A percentile compares a stretch with the other conserved stretches of the same genome.
phyloP scores from a whole-genome alignment of 2,329 filamentous ascomycete species.

The Sporothrix inflata region DNA sequence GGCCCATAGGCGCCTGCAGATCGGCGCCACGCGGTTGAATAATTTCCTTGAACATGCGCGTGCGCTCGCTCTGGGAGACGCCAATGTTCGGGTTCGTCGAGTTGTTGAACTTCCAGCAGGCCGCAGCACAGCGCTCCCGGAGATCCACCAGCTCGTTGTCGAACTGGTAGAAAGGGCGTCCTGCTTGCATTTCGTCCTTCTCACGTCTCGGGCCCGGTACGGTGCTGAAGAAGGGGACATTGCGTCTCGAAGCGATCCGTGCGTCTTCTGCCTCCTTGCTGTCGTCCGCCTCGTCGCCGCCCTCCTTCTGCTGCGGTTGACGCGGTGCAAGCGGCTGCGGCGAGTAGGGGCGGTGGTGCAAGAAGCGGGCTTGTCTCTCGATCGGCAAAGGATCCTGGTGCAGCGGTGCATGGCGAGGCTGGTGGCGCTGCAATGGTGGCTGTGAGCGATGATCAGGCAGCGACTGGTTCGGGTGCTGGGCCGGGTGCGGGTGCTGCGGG shows the following conservation, averaged over 20 bases:
- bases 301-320: neutral
- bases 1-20: conserved; percentile 60
- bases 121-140: conserved; percentile 79
- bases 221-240: conserved; percentile 56
- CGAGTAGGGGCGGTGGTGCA: conserved; percentile 22
- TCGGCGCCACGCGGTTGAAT: conserved; percentile 62
- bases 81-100: conserved; percentile 74
- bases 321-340: neutral
- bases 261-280: conserved; percentile 12
- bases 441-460: conserved; percentile 16
- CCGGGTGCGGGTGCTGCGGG: conserved; percentile 35
- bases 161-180: conserved; percentile 78
- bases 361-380: conserved; percentile 9
- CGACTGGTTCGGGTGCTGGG: conserved; percentile 31
- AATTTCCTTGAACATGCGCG: conserved; percentile 72
- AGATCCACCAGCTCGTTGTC: conserved; percentile 78
- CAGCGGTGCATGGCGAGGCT: neutral
- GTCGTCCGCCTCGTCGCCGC: neutral
- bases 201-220: conserved; percentile 54
- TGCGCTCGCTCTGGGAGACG: conserved; percentile 69
- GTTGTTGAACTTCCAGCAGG: conserved; percentile 85
- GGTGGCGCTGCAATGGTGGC: conserved; percentile 16
- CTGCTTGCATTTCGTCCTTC: conserved; percentile 87
- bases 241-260: conserved; percentile 52
- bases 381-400: conserved; percentile 20